Percentiles rank a stretch among this genome's conserved stretches.
Conservation (phyloP, 495 filamentous ascomycete genomes). For the Saxispiralis lemnorum region DNA sequence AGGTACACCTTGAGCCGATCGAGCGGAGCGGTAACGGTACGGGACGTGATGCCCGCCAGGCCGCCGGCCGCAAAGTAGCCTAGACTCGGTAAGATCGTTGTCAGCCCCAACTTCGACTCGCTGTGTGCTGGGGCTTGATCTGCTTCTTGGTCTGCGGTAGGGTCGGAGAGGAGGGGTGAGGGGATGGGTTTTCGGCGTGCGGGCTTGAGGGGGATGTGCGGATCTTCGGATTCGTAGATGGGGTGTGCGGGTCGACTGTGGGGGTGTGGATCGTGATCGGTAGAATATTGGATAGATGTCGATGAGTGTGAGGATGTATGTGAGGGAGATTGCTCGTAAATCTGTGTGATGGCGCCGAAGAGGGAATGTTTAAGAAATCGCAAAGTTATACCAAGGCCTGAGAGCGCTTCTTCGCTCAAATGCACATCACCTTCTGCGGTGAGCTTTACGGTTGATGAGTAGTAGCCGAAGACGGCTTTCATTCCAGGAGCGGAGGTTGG, state of each 20-base stretch:
- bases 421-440: slow-evolving; percentile 89
- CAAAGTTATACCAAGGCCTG: slow-evolving; percentile 82
- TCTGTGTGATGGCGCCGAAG: slow-evolving; percentile 46
- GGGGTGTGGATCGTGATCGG: neutral
- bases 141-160: neutral
- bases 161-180: neutral
- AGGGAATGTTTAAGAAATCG: slow-evolving; percentile 53
- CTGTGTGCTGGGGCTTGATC: neutral
- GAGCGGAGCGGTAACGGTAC: slow-evolving; percentile 84
- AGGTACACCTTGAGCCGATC: slow-evolving; percentile 95
- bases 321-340: slow-evolving; percentile 2
- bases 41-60: slow-evolving; percentile 46
- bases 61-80: slow-evolving; percentile 96
- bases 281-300: neutral
- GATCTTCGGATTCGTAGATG: slow-evolving; percentile 5
- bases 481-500: slow-evolving; percentile 56
- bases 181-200: slow-evolving; percentile 8
- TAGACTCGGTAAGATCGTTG: slow-evolving; percentile 49
- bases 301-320: no score
- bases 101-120: slow-evolving; percentile 26
- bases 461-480: slow-evolving; percentile 79
- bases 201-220: slow-evolving; percentile 11
- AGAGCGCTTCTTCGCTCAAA: slow-evolving; percentile 69
- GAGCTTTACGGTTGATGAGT: slow-evolving; percentile 72
- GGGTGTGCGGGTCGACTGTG: slow-evolving; percentile 27